phyloP scores from a whole-genome alignment of 768 basidiomycete species.

The Suillus discolor region DNA sequence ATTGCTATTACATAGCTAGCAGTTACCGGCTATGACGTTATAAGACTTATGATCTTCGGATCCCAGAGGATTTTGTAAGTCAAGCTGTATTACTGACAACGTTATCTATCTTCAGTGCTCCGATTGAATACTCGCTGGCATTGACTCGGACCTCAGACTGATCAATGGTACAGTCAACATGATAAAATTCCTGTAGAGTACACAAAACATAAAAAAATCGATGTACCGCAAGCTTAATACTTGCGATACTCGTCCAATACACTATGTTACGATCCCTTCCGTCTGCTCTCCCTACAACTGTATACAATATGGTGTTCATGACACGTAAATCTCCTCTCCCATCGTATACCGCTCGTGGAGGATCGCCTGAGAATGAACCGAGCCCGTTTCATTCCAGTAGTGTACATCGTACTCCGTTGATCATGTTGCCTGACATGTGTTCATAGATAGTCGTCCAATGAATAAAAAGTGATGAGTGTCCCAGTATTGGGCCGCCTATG shows the following conservation, averaged over 20 bases:
- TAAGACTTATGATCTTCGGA: not conserved
- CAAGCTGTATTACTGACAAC: not conserved
- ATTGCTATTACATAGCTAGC: not conserved
- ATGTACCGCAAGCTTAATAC: not conserved
- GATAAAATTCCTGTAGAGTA: not conserved
- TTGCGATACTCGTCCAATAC: constrained; percentile 2
- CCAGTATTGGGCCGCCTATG: not conserved
- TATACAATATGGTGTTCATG: not conserved
- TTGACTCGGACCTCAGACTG: no score
- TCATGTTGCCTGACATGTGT: not conserved
- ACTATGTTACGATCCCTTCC: not conserved
- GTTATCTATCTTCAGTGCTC: not conserved
- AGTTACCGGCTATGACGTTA: not conserved
- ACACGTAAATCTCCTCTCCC: not conserved
- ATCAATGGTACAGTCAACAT: not conserved
- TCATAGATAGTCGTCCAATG: not conserved
- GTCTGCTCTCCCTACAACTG: not conserved
- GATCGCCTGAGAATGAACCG: not conserved
- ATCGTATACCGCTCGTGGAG: not conserved
- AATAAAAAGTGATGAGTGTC: not conserved
- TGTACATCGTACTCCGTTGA: not conserved
- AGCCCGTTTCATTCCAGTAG: not conserved
- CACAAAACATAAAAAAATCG: not conserved
- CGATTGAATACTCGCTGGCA: no score
- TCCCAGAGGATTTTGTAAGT: not conserved